Evolutionary conservation across 2,329 filamentous ascomycete species (phyloP).

Genomic region (Colletotrichum graminicola): DNA sequence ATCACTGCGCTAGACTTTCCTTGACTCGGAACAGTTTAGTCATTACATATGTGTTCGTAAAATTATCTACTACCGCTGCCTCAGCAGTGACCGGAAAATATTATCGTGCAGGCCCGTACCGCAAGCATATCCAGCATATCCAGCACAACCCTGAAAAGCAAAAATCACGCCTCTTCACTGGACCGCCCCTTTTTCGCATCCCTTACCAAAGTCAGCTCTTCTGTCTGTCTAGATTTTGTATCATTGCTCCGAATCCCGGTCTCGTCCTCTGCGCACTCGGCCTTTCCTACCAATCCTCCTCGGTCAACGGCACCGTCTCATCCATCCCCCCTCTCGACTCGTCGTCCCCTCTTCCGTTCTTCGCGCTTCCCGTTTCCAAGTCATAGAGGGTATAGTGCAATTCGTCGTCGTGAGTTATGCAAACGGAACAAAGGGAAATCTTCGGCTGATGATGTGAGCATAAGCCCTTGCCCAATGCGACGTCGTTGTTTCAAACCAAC

Average conservation of each 20-base stretch:
- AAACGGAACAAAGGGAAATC: conserved; percentile 40
- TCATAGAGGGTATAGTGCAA: conserved; percentile 42
- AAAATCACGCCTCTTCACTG: conserved; percentile 16
- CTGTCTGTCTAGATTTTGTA: conserved; percentile 38
- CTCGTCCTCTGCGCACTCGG: not conserved
- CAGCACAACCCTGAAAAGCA: conserved; percentile 27
- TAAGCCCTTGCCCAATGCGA: conserved; percentile 10
- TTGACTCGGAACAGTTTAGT: conserved; percentile 15
- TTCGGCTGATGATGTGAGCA: conserved; percentile 23
- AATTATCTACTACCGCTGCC: conserved; percentile 29
- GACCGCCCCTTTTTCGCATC: not conserved
- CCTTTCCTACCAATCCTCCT: conserved; percentile 12
- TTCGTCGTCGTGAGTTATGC: conserved; percentile 40
- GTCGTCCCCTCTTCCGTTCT: not conserved
- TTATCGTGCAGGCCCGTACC: conserved; percentile 28
- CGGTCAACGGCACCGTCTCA: conserved; percentile 6
- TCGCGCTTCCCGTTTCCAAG: conserved; percentile 18
- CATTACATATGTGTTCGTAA: conserved; percentile 36
- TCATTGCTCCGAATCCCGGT: conserved; percentile 3
- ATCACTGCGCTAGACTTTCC: not conserved
- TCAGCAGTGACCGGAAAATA: conserved; percentile 17
- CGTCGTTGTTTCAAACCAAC: conserved; percentile 20
- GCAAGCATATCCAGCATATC: conserved; percentile 34
- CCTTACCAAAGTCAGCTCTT: conserved; percentile 21
- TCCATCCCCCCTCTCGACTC: not conserved